Evolutionary conservation across 2,329 filamentous ascomycete genomes (phyloP), one percentile per base, ranked within the genome.

Genomic region (Monilinia fructigena): DNA sequence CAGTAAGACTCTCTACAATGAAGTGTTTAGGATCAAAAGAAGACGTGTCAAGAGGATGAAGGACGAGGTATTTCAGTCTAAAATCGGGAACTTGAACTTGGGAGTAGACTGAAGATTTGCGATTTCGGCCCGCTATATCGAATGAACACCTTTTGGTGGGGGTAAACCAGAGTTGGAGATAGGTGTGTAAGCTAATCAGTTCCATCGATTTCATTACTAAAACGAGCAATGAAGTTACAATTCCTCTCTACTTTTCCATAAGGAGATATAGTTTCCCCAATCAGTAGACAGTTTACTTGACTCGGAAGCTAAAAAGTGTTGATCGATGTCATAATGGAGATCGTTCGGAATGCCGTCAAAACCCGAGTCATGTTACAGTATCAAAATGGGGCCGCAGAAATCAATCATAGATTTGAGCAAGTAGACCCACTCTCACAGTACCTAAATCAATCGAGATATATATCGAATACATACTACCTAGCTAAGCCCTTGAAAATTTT

Each of bases 241-340:
- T 23, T 47, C 28, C 42, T 20, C 2, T 35, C 47, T 48, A 4
- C 16, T 50, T 50, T 50, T 50, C 58, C 58, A 35, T 50, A 50
- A 50, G 20, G 35, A 50, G 58, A 20, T 26, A 61, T 61, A 61
- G 38, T 50, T 50, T 61, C 58, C 58, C 58, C 58, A 50, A 60
- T 60, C 58, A 60, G 8, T 38, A 8, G 45, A n/a, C 28, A 38
- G n/a, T 7, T 12, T 38, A 4, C 14, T 60, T 60, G 14, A 50
- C 58, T 20, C 20, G 3, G 55, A 45, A 20, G 16, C 55, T 28
- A 45, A 28, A 7, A 28, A 20, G 31, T 56, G 14, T 10, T 56
- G 42, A 23, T 18, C 3, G 35, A 56, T 48, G 42, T 48, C 28
- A 59, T 59, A 4, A 48, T 56, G 53, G 40, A 14, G 23, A 56